These are phyloP conservation scores for Globisporangium irregulare DNA, from an alignment of 352 stramenopile species.

Conservation along the genomic window DNA sequence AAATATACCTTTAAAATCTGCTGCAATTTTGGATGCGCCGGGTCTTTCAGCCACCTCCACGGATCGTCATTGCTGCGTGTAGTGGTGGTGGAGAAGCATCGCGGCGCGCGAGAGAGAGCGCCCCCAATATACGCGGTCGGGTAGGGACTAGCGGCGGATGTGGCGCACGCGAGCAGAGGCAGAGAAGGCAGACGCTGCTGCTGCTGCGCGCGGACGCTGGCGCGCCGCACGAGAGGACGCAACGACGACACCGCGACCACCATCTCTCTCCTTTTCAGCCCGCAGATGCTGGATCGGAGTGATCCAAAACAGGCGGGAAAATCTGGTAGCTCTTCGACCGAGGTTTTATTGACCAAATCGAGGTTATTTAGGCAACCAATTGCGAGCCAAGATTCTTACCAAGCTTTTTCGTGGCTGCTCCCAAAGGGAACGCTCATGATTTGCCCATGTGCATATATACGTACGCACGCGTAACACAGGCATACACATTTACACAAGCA, in stretches of 20 bases:
- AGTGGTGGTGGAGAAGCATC: background rate
- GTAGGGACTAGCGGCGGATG: background rate
- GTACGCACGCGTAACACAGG: background rate
- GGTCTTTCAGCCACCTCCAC: slow-evolving; percentile 55
- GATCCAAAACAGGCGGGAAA: background rate
- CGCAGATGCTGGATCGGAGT: background rate
- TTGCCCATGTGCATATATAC: background rate
- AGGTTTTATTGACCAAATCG: background rate
- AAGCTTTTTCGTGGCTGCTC: background rate
- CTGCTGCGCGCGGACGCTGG: background rate
- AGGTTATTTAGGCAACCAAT: slow-evolving; percentile 1
- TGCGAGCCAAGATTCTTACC: background rate
- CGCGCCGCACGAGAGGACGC: background rate
- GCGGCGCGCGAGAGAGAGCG: background rate
- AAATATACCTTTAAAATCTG: slow-evolving; percentile 58
- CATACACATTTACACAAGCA: background rate
- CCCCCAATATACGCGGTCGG: background rate
- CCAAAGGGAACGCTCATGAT: background rate
- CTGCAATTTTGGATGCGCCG: slow-evolving; percentile 38
- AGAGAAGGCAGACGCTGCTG: background rate
- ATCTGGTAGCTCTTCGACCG: background rate
- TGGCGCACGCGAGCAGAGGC: background rate
- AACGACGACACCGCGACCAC: slow-evolving; percentile 3
- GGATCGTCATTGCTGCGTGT: background rate
- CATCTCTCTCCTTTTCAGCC: background rate